Conservation (phyloP, 2,329 filamentous ascomycete species). For the Lecanosticta acicola region DNA sequence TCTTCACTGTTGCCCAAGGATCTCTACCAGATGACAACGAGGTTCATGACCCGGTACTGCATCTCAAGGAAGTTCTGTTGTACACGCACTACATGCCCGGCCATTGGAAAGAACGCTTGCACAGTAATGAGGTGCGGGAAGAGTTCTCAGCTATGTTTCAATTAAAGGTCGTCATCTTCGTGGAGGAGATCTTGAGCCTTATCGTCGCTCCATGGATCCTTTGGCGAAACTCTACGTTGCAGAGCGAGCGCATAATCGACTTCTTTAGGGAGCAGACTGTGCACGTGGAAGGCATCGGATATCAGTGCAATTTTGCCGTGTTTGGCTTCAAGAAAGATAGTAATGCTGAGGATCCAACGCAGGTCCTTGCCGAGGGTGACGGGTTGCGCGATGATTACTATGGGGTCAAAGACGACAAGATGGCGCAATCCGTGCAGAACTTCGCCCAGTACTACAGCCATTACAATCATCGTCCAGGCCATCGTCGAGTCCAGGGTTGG, state of each 20-base stretch:
- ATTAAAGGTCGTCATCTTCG: conserved; percentile 82
- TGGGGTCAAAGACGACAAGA: conserved; percentile 91
- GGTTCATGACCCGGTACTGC: conserved; percentile 88
- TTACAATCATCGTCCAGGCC: conserved; percentile 26
- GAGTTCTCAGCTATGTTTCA: conserved; percentile 91
- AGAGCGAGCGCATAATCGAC: conserved; percentile 88
- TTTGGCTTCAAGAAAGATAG: conserved; percentile 90
- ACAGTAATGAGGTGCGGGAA: conserved; percentile 84
- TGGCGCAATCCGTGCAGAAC: conserved; percentile 94
- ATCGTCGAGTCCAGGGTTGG: conserved; percentile 23
- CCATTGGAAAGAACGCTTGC: conserved; percentile 83
- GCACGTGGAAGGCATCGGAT: conserved; percentile 90
- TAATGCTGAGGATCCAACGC: conserved; percentile 40
- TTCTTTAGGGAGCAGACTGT: conserved; percentile 98
- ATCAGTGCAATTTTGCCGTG: conserved; percentile 94
- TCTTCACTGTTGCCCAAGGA: conserved; percentile 79
- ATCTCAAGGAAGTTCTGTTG: conserved; percentile 79
- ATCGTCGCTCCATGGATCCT: conserved; percentile 86
- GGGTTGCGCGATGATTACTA: conserved; percentile 85
- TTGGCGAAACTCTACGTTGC: conserved; percentile 77
- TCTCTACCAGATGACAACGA: conserved; percentile 77
- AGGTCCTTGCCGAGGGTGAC: conserved; percentile 33
- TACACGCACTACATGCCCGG: conserved; percentile 88
- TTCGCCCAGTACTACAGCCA: conserved; percentile 81
- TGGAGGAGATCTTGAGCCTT: conserved; percentile 89